phyloP scores from a whole-genome alignment of 2,329 filamentous ascomycete genomes.

The Pseudogymnoascus sp. region DNA sequence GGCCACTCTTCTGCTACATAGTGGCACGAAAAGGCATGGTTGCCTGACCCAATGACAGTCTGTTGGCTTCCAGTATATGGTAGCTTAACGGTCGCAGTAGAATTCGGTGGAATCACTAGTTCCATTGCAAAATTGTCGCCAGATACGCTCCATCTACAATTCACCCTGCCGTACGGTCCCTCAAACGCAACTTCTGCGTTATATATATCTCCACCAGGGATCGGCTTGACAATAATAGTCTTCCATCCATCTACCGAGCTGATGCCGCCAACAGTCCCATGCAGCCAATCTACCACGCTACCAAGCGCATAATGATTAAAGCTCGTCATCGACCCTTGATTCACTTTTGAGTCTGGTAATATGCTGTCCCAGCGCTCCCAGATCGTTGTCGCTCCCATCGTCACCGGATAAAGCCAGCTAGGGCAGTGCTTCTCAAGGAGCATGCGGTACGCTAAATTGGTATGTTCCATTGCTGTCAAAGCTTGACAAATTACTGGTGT shows the following conservation, averaged over 20 bases:
- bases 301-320: conserved; percentile 25
- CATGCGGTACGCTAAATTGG: background rate
- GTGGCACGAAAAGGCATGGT: background rate
- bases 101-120: conserved; percentile 23
- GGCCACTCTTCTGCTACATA: conserved; percentile 13
- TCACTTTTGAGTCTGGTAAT: conserved; percentile 18
- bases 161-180: too few species aligned
- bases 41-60: background rate
- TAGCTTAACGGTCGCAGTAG: background rate
- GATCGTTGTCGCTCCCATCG: conserved; percentile 24
- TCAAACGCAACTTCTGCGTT: too few species aligned
- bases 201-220: too few species aligned
- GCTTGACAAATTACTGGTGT: background rate
- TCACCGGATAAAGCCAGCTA: conserved; percentile 22
- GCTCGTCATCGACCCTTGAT: conserved; percentile 21
- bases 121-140: conserved; percentile 10
- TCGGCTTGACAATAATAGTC: too few species aligned
- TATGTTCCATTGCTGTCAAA: background rate
- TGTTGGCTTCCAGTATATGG: too few species aligned
- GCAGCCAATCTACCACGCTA: background rate
- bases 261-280: background rate
- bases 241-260: too few species aligned
- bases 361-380: conserved; percentile 24
- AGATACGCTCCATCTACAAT: too few species aligned
- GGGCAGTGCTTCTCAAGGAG: background rate